phyloP scores from a whole-genome alignment of 306 rosid species.

The Argentina anserina region DNA sequence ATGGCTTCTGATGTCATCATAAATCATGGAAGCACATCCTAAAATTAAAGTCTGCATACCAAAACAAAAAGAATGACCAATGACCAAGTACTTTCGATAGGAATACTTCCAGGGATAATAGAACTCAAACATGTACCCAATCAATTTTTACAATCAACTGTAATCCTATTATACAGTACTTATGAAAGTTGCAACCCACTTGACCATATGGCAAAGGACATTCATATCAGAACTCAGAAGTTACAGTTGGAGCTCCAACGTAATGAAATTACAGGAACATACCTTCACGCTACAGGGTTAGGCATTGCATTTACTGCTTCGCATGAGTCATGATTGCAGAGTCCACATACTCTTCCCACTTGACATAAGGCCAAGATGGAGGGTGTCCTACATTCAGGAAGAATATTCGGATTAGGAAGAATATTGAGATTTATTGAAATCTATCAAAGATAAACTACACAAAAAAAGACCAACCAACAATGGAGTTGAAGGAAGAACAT shows the following conservation, averaged over 20 bases:
- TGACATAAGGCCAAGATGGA: constrained; percentile 77
- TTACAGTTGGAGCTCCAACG: background rate
- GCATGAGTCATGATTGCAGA: background rate
- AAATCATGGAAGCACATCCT: background rate
- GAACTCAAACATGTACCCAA: background rate
- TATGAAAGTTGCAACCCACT: background rate
- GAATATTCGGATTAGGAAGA: constrained; percentile 89
- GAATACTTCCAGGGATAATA: background rate
- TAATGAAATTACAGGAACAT: background rate
- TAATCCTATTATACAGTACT: background rate
- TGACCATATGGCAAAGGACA: background rate
- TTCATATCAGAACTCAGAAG: background rate
- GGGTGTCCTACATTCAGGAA: constrained; percentile 96
- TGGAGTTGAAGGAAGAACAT: constrained; percentile 11
- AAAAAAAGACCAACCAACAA: constrained; percentile 43
- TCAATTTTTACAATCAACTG: background rate
- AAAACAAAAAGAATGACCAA: background rate
- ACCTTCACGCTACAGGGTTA: background rate
- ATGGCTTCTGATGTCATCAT: background rate
- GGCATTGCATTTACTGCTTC: background rate
- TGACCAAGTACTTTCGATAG: background rate
- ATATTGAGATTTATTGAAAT: constrained; percentile 90
- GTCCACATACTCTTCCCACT: background rate
- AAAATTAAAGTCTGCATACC: background rate
- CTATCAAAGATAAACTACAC: constrained; percentile 58